Evolutionary conservation across 2,329 filamentous ascomycete genomes (phyloP).

Genomic region (Calonectria henricotiae): DNA sequence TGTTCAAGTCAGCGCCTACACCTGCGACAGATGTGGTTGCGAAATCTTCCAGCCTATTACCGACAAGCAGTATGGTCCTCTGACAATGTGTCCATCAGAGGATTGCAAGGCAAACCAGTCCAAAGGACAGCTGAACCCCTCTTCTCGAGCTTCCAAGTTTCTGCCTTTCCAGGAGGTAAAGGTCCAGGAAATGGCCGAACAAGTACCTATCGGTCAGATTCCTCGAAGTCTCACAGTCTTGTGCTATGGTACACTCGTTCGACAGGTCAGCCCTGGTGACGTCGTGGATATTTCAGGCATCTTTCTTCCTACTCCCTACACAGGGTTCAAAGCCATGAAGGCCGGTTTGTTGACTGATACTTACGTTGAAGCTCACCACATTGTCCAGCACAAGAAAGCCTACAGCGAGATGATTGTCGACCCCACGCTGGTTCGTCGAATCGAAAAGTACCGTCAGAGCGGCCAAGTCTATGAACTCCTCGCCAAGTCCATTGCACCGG

Average conservation of each 20-base stretch:
- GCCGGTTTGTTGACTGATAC: conserved; percentile 98
- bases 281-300: conserved; percentile 95
- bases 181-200: conserved; percentile 99
- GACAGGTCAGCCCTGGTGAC: conserved; percentile 93
- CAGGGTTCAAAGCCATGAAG: conserved; percentile 97
- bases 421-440: conserved; percentile 83
- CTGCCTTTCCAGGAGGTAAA: conserved; percentile 98
- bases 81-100: conserved; percentile 89
- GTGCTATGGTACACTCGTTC: conserved; percentile 88
- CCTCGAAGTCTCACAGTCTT: conserved; percentile 91
- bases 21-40: conserved; percentile 95
- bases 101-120: conserved; percentile 93
- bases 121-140: conserved; percentile 94
- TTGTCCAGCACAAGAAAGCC: conserved; percentile 97
- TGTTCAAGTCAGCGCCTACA: conserved; percentile 98
- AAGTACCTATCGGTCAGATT: conserved; percentile 98
- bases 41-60: conserved; percentile 98
- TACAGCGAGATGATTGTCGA: conserved; percentile 95
- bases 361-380: conserved; percentile 94
- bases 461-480: conserved; percentile 97
- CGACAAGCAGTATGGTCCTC: conserved; percentile 90
- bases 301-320: conserved; percentile 97
- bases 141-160: conserved; percentile 97
- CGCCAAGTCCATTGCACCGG: conserved; percentile 95
- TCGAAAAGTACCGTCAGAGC: conserved; percentile 87